These are phyloP conservation scores for Scenedesmus sp. DNA, from an alignment of 163 green algal genomes.

Conservation along the genomic window DNA sequence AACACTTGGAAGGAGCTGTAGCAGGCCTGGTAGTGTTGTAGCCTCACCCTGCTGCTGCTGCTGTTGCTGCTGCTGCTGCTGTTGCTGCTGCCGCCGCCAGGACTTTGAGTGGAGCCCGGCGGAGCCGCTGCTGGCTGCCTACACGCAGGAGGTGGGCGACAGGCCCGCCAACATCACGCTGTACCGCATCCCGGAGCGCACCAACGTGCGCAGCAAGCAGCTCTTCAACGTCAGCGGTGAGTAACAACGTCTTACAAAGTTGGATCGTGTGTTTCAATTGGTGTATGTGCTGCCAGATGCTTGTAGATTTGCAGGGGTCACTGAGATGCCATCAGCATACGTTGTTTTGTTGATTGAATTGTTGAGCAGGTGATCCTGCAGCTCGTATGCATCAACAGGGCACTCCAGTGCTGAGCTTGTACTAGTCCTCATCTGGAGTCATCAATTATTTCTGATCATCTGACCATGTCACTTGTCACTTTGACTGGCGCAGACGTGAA, in stretches of 20 bases:
- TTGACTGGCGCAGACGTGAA: conserved; percentile 76
- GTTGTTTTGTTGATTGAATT: too few relatives aligned
- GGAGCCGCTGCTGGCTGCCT: conserved; percentile 86
- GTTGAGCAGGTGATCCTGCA: too few relatives aligned
- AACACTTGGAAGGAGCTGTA: background rate
- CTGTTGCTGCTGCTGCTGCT: background rate
- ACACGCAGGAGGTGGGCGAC: conserved; percentile 84
- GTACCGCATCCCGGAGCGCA: conserved; percentile 82
- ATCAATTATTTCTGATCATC: background rate
- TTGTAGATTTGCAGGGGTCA: too few relatives aligned
- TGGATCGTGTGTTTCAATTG: too few relatives aligned
- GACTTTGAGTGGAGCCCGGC: conserved; percentile 95
- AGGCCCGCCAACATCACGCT: conserved; percentile 92
- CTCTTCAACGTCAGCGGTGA: conserved; percentile 93
- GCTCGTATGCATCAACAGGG: too few relatives aligned
- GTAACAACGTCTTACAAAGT: conserved; percentile 20
- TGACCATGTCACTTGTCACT: background rate
- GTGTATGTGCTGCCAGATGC: too few relatives aligned
- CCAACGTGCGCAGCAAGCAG: conserved; percentile 97
- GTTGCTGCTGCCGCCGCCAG: conserved; percentile 38
- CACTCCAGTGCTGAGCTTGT: too few relatives aligned
- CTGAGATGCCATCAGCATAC: too few relatives aligned
- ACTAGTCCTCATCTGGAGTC: too few relatives aligned
- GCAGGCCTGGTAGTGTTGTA: background rate
- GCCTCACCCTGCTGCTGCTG: background rate